Evolutionary conservation across 352 stramenopile species (phyloP), one percentile per base, ranked within the genome.

Genomic region (Globisporangium splendens): DNA sequence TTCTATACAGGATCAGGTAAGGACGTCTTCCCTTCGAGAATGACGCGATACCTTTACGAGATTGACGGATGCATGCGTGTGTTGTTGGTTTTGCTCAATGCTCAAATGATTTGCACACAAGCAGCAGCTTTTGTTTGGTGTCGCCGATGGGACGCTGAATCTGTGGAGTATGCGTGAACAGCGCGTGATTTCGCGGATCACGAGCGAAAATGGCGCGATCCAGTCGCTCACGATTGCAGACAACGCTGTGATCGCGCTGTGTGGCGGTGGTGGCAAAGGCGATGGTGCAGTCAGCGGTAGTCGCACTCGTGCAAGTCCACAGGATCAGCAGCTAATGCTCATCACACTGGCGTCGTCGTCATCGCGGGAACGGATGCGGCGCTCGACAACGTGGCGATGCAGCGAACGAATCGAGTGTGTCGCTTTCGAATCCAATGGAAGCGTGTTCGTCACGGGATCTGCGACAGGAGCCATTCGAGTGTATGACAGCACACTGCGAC

Each of bases 71-170:
- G n/a, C n/a, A n/a, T n/a, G n/a, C n/a, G n/a, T n/a, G 3, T 35
- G 5, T 35, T 35, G 28, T 35, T 35, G 28, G 28, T 35, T 35
- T 35, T 8, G 8, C 7, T 35, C 28, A 8, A 35, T 35, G 28
- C n/a, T n/a, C n/a, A n/a, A n/a, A n/a, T n/a, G n/a, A n/a, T n/a
- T n/a, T 35, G 7, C 5, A 10, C 28, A 10, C 28, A 8, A 31
- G 17, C 43, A 65, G 59, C 46, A 54, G n/a, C 44, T 65, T 31
- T 24, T 65, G 10, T 61, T 44, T 44, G 59, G 24, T 10, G 39
- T 65, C 10, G 59, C 39, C 1, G 59, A 65, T 28, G 53, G 53
- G 17, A 60, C 59, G 0, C 21, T 65, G 13, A 65, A 56, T n/a
- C 17, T 59, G 12, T 60, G 59, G 59, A 54, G 52, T 17, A 60